Conservation (phyloP, 345 rosid species). For the Eutrema yunnanense region DNA sequence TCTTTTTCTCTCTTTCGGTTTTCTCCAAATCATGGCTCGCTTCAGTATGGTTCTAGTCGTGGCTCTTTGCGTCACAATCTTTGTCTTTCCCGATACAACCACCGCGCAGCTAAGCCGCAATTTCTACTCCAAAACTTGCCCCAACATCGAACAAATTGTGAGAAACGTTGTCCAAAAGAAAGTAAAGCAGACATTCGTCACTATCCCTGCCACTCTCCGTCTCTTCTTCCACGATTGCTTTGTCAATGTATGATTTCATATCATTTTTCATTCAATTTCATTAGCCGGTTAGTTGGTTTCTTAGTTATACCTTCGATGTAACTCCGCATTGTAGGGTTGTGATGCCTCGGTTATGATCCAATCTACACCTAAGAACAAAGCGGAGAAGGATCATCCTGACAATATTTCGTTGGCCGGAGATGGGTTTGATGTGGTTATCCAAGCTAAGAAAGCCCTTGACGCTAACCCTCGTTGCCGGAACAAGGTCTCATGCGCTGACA, state of each 20-base stretch:
- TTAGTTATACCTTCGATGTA: background rate
- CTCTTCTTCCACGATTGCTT: slow-evolving; percentile 87
- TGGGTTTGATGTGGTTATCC: slow-evolving; percentile 73
- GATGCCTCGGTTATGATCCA: slow-evolving; percentile 61
- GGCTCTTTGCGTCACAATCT: slow-evolving; percentile 33
- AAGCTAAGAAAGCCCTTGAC: slow-evolving; percentile 65
- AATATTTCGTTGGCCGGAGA: slow-evolving; percentile 73
- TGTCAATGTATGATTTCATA: slow-evolving; percentile 41
- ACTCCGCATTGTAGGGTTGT: slow-evolving; percentile 43
- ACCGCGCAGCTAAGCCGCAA: slow-evolving; percentile 49
- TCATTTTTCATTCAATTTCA: background rate
- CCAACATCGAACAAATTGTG: slow-evolving; percentile 62
- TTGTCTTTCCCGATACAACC: slow-evolving; percentile 29
- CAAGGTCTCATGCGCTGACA: slow-evolving; percentile 76
- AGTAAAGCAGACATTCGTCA: slow-evolving; percentile 51
- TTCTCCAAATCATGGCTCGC: slow-evolving; percentile 18
- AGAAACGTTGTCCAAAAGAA: slow-evolving; percentile 42
- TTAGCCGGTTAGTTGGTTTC: background rate
- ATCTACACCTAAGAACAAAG: slow-evolving; percentile 46
- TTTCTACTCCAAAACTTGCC: slow-evolving; percentile 55
- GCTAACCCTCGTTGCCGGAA: slow-evolving; percentile 41
- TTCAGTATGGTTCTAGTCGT: slow-evolving; percentile 17
- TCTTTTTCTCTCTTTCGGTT: background rate
- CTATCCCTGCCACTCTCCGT: slow-evolving; percentile 65
- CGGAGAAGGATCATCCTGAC: slow-evolving; percentile 78